phyloP scores from a whole-genome alignment of 805 yeast species.

The Hagleromyces aurorensis region DNA sequence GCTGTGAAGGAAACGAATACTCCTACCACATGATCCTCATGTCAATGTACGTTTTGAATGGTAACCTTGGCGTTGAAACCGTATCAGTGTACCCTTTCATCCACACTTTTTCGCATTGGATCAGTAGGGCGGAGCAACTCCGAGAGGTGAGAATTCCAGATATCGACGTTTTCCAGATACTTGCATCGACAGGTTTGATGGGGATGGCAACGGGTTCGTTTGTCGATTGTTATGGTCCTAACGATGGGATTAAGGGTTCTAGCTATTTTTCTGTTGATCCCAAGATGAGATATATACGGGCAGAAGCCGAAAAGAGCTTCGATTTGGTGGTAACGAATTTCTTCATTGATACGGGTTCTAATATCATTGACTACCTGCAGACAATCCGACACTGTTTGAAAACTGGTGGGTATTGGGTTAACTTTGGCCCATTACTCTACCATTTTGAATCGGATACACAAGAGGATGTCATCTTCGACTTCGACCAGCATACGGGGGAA shows the following conservation, averaged over 20 bases:
- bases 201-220: conserved; percentile 64
- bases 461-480: conserved; percentile 19
- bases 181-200: conserved; percentile 42
- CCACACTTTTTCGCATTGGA: conserved; percentile 40
- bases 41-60: conserved; percentile 44
- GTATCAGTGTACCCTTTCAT: conserved; percentile 42
- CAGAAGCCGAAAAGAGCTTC: conserved; percentile 33
- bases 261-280: conserved; percentile 19
- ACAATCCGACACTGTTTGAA: conserved; percentile 39
- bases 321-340: conserved; percentile 45
- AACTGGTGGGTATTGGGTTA: conserved; percentile 45
- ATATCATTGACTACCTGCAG: conserved; percentile 45
- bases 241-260: conserved; percentile 16
- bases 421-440: conserved; percentile 59
- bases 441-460: conserved; percentile 48
- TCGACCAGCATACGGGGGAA: conserved; percentile 17
- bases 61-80: conserved; percentile 32
- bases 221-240: conserved; percentile 51
- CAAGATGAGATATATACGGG: conserved; percentile 25
- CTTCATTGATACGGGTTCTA: conserved; percentile 50
- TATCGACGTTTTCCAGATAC: conserved; percentile 28
- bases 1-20: conserved; percentile 52
- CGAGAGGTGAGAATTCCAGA: conserved; percentile 45
- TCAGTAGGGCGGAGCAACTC: conserved; percentile 36
- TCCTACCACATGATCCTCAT: conserved; percentile 53